Conservation (phyloP, 352 stramenopile genomes). For the Phytophthora cactorum region DNA sequence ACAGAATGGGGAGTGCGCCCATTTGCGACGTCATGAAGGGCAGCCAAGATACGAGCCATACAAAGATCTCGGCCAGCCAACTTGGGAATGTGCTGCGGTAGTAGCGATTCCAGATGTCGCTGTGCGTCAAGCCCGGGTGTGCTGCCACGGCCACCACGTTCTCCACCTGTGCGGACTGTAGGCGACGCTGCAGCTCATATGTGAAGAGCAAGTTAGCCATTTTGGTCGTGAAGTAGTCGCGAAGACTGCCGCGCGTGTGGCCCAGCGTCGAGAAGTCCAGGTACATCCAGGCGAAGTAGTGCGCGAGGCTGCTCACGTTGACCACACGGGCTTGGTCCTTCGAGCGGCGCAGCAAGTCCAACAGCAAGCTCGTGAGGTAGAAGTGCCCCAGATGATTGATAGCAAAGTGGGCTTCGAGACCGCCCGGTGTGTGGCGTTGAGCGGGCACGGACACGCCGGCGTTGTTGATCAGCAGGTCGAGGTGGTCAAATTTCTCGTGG, state of each 20-base stretch:
- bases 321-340: constrained; percentile 50
- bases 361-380: constrained; percentile 55
- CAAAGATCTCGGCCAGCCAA: constrained; percentile 42
- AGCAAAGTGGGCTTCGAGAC: constrained; percentile 69
- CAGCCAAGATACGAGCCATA: constrained; percentile 47
- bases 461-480: constrained; percentile 84
- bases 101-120: constrained; percentile 58
- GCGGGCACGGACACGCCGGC: constrained; percentile 59
- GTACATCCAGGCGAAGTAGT: constrained; percentile 42
- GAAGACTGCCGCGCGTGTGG: constrained; percentile 44
- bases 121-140: constrained; percentile 59
- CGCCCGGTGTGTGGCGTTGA: constrained; percentile 41
- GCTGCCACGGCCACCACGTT: constrained; percentile 58
- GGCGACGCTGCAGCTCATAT: constrained; percentile 58
- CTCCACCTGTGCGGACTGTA: constrained; percentile 35
- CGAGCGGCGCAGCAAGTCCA: constrained; percentile 45
- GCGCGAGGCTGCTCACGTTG: constrained; percentile 58
- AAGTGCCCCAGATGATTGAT: constrained; percentile 83
- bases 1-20: constrained; percentile 59
- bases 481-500: constrained; percentile 36
- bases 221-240: constrained; percentile 64
- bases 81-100: constrained; percentile 41
- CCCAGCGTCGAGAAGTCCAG: constrained; percentile 46
- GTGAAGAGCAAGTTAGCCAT: constrained; percentile 70
- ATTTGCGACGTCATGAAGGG: constrained; percentile 54